A percentile compares a stretch with the other conserved stretches of the same genome.
Conservation (phyloP, 2,329 filamentous ascomycete genomes). For the Periconia digitata region DNA sequence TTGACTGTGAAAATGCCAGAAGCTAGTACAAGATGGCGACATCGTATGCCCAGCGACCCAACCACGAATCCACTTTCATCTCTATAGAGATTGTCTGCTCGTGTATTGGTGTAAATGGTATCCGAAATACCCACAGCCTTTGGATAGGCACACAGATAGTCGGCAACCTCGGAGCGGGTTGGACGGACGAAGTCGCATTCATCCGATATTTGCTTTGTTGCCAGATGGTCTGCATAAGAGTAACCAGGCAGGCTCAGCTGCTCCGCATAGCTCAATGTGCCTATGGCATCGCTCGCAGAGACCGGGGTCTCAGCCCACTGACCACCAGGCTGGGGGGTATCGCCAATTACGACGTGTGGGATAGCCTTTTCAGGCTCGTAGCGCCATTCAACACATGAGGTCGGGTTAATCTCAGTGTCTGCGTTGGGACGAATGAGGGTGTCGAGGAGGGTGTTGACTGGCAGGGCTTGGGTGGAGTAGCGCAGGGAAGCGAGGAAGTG, state of each 20-base stretch:
- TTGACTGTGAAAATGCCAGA: slow-evolving; percentile 61
- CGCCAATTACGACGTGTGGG: slow-evolving; percentile 57
- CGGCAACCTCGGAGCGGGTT: slow-evolving; percentile 56
- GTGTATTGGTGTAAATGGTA: slow-evolving; percentile 47
- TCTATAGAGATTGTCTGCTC: slow-evolving; percentile 49
- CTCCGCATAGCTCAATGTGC: slow-evolving; percentile 63
- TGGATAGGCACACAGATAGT: slow-evolving; percentile 59
- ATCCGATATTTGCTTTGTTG: slow-evolving; percentile 32
- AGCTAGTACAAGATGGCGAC: slow-evolving; percentile 60
- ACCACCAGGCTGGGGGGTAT: slow-evolving; percentile 55
- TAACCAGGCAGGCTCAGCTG: slow-evolving; percentile 64
- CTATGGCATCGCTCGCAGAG: slow-evolving; percentile 57
- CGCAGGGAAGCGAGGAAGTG: slow-evolving; percentile 62
- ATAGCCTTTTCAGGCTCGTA: slow-evolving; percentile 54
- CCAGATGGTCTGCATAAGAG: slow-evolving; percentile 57
- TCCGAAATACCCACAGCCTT: slow-evolving; percentile 54
- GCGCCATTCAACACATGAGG: slow-evolving; percentile 58
- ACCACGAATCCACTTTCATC: slow-evolving; percentile 52
- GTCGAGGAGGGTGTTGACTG: slow-evolving; percentile 62
- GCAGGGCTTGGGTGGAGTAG: slow-evolving; percentile 63
- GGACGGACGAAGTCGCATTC: slow-evolving; percentile 57
- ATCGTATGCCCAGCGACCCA: slow-evolving; percentile 54
- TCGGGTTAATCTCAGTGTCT: slow-evolving; percentile 57
- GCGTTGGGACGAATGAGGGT: slow-evolving; percentile 61
- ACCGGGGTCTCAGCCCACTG: slow-evolving; percentile 61